Percentiles rank a stretch among this genome's conserved stretches.
These are phyloP conservation scores for Pelargonium australe DNA, from an alignment of 441 rosid species.

Conservation along the genomic window DNA sequence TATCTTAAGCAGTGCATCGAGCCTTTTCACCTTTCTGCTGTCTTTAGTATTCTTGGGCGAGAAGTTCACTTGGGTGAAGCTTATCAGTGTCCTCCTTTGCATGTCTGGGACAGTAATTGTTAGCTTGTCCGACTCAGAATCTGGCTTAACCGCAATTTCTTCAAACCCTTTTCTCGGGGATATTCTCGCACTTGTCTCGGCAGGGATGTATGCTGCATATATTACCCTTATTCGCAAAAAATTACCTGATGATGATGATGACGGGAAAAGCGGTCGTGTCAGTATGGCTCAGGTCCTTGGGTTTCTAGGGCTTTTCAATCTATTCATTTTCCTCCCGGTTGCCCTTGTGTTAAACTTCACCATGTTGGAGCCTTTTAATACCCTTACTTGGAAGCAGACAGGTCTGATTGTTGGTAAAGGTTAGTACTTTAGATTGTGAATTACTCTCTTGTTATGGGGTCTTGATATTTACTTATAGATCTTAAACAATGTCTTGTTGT, in stretches of 20 bases:
- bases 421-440: slow-evolving; percentile 22
- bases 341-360: slow-evolving; percentile 64
- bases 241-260: slow-evolving; percentile 54
- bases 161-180: slow-evolving; percentile 78
- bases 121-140: slow-evolving; percentile 74
- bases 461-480: neutral
- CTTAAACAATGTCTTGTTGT: neutral
- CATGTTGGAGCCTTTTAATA: slow-evolving; percentile 55
- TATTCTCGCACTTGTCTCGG: slow-evolving; percentile 63
- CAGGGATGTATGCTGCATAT: slow-evolving; percentile 73
- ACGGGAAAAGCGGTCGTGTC: slow-evolving; percentile 55
- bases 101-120: slow-evolving; percentile 88
- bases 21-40: slow-evolving; percentile 84
- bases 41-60: slow-evolving; percentile 70
- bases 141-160: slow-evolving; percentile 36
- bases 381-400: slow-evolving; percentile 55
- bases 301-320: slow-evolving; percentile 77
- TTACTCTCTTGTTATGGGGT: neutral
- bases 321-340: slow-evolving; percentile 69
- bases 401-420: slow-evolving; percentile 89
- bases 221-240: slow-evolving; percentile 81
- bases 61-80: slow-evolving; percentile 84
- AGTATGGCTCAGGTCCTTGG: slow-evolving; percentile 96
- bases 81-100: slow-evolving; percentile 81
- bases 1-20: slow-evolving; percentile 81